Base-by-base conservation (phyloP, 345 rosid species). In the Eucalyptus camaldulensis region DNA sequence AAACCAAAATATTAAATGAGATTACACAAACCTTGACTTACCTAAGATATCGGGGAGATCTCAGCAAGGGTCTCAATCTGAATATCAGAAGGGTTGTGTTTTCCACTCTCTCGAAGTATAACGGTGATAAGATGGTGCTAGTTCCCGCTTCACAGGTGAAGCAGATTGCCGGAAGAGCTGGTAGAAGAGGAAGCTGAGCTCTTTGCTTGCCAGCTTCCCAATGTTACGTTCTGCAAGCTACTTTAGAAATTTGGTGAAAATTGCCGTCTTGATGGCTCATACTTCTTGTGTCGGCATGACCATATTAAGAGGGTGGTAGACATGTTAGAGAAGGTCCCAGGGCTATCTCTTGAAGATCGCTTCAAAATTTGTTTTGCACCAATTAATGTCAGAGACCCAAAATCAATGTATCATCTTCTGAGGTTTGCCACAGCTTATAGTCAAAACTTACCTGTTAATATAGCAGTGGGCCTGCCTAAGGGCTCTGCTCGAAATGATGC, bases 91-190 rank as follows among this genome's bases (percentile, higher is more conserved):
- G 99, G 88, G 98, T 97, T 53, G 97, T 97, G 54, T 97, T 97
- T 86, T 89, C 95, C 91, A 93, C 90, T 58, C 94, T 97, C 88
- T 90, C 94, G n/a, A 97, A 97, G 90, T 97, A 95, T 90, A 96
- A 97, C 67, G 99, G 99, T 15, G 96, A 96, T 88, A 97, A 93
- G 93, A 89, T 93, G 21, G 96, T 96, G 88, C 95, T 97, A 19
- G 97, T 97, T 22, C 95, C 97, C 2, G 95, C 97, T 9, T 95
- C 98, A 54, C 99, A 96, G 86, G 97, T 97, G 87, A 97, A 97
- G 92, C 98, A 96, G 93, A 97, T 97, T 89, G 99, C 97, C 0
- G 99, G 99, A 86, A 95, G 99, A 93, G 99, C 99, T 88, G 99
- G 99, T 62, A 93, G 99, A 86, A 94, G 99, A 92, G 99, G 99